Evolutionary conservation across 1,284 basidiomycete genomes (phyloP).

Genomic region (Anthracocystis panici-leucophaei): DNA sequence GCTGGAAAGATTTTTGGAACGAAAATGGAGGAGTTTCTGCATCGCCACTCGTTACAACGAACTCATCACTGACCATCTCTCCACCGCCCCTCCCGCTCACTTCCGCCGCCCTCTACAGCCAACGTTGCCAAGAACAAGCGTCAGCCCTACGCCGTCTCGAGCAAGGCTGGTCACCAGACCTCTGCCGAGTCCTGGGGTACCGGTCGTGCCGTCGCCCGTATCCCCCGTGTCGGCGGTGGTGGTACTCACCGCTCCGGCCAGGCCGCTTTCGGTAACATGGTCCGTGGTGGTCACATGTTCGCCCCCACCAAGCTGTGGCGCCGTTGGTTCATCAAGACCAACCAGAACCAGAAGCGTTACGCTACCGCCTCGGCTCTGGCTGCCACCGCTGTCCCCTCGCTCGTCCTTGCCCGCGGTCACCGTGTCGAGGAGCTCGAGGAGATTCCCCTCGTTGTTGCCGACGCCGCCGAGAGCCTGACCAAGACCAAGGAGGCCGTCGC

Average conservation of each 20-base stretch:
- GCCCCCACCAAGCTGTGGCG: slow-evolving; percentile 99
- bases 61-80: slow-evolving; percentile 11
- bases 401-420: slow-evolving; percentile 98
- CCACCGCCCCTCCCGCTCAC: background rate
- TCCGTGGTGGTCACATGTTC: slow-evolving; percentile 95
- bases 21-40: background rate
- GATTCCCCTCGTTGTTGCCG: slow-evolving; percentile 91
- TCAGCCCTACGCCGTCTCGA: slow-evolving; percentile 95
- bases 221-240: slow-evolving; percentile 98
- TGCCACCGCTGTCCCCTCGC: slow-evolving; percentile 95
- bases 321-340: slow-evolving; percentile 99
- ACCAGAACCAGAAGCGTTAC: slow-evolving; percentile 99
- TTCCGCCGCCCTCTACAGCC: slow-evolving; percentile 74
- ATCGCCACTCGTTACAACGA: background rate
- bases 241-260: slow-evolving; percentile 97
- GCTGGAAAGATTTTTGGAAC: background rate
- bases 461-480: slow-evolving; percentile 83
- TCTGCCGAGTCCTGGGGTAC: slow-evolving; percentile 99
- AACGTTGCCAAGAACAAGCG: slow-evolving; percentile 98
- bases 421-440: slow-evolving; percentile 98
- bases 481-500: slow-evolving; percentile 99
- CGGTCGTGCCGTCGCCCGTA: slow-evolving; percentile 99
- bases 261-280: slow-evolving; percentile 87
- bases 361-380: slow-evolving; percentile 97
- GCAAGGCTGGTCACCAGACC: slow-evolving; percentile 99